These are phyloP conservation scores for Orbilia oligospora DNA, from an alignment of 2,329 filamentous ascomycete species.

Conservation along the genomic window DNA sequence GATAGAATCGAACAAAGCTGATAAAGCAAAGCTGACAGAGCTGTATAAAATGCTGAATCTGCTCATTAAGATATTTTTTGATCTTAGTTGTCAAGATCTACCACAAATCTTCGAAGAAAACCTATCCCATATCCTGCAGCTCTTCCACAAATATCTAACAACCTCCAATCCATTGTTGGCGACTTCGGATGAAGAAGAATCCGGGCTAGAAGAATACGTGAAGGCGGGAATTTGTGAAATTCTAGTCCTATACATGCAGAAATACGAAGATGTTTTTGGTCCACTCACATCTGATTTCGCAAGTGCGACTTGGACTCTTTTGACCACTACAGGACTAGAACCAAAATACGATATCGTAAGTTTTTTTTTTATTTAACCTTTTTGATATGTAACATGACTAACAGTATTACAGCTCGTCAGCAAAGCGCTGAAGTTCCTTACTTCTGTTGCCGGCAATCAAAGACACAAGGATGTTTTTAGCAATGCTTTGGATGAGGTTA, in stretches of 20 bases:
- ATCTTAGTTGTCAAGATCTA: slow-evolving; percentile 96
- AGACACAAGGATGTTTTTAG: slow-evolving; percentile 89
- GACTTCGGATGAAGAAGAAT: slow-evolving; percentile 90
- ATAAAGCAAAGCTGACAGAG: slow-evolving; percentile 80
- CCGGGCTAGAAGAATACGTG: slow-evolving; percentile 85
- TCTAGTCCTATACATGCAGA: slow-evolving; percentile 89
- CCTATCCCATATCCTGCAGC: slow-evolving; percentile 79
- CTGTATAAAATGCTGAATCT: slow-evolving; percentile 90
- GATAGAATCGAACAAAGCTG: slow-evolving; percentile 80
- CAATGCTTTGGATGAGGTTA: slow-evolving; percentile 85
- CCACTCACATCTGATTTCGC: slow-evolving; percentile 86
- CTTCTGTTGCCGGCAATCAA: slow-evolving; percentile 83
- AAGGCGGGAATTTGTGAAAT: slow-evolving; percentile 95
- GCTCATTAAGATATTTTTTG: slow-evolving; percentile 91
- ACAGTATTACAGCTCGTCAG: slow-evolving; percentile 77
- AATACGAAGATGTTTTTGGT: slow-evolving; percentile 95
- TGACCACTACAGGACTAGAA: slow-evolving; percentile 87
- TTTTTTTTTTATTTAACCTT: neutral
- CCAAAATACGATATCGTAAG: slow-evolving; percentile 85
- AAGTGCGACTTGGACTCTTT: slow-evolving; percentile 87
- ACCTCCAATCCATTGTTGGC: slow-evolving; percentile 88
- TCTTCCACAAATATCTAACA: slow-evolving; percentile 92
- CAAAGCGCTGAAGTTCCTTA: slow-evolving; percentile 93
- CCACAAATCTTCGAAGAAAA: slow-evolving; percentile 95
- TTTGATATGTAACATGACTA: neutral